Percentiles rank a stretch among this genome's conserved stretches.
Evolutionary conservation across 1,139 yeast species (phyloP).

Genomic region (Lodderomyces oxycetoniae): DNA sequence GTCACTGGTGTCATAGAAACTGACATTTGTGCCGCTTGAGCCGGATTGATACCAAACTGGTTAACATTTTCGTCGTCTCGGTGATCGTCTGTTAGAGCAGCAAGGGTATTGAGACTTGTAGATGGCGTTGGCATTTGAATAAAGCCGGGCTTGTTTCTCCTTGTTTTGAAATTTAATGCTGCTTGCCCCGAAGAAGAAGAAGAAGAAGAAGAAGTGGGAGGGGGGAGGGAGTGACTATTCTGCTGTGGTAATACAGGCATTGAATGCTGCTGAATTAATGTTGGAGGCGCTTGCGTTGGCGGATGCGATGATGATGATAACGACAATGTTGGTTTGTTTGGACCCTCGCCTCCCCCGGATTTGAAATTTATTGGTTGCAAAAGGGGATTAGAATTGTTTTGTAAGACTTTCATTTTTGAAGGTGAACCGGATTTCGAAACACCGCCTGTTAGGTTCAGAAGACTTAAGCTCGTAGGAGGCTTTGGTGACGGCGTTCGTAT

Average conservation of each 20-base stretch:
- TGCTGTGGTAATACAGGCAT: constrained; percentile 14
- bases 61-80: constrained; percentile 41
- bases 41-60: constrained; percentile 61
- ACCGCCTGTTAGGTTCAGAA: constrained; percentile 16
- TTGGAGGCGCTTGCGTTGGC: constrained; percentile 13
- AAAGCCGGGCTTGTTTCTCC: constrained; percentile 35
- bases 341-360: constrained; percentile 8
- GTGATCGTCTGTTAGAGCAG: constrained; percentile 30
- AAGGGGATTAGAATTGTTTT: constrained; percentile 42
- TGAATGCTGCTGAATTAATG: constrained; percentile 12
- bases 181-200: constrained; percentile 6
- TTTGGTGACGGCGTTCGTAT: constrained; percentile 39
- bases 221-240: background rate
- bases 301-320: constrained; percentile 4
- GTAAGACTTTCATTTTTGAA: constrained; percentile 55
- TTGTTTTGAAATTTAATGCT: constrained; percentile 12
- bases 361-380: constrained; percentile 60
- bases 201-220: constrained; percentile 3
- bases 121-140: constrained; percentile 50
- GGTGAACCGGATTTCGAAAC: constrained; percentile 33
- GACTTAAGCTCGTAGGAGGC: constrained; percentile 26
- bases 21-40: constrained; percentile 46
- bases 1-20: constrained; percentile 76
- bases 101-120: constrained; percentile 26
- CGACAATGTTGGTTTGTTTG: background rate